Conservation (phyloP, 2,329 filamentous ascomycete species). For the Colletotrichum chlorophyti region DNA sequence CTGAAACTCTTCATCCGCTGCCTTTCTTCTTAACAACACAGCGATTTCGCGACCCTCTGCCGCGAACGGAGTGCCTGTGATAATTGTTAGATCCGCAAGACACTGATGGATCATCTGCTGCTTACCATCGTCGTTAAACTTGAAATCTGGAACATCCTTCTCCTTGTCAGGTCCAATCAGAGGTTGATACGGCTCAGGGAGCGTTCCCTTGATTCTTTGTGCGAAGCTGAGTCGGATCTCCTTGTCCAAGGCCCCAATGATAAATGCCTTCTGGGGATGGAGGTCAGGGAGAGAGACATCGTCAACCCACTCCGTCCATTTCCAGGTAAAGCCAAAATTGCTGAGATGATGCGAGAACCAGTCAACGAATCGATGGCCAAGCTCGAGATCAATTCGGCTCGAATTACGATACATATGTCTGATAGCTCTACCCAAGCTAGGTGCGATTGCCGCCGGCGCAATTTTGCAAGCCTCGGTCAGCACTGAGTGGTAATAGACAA, state of each 20-base stretch:
- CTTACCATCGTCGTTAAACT: constrained; percentile 79
- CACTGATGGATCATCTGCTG: constrained; percentile 33
- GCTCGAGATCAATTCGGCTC: constrained; percentile 84
- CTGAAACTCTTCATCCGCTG: constrained; percentile 85
- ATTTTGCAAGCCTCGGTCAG: constrained; percentile 96
- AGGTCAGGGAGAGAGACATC: constrained; percentile 79
- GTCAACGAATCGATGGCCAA: constrained; percentile 87
- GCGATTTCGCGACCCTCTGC: constrained; percentile 85
- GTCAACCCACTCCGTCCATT: constrained; percentile 96
- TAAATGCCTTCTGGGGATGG: constrained; percentile 92
- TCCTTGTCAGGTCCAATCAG: constrained; percentile 89
- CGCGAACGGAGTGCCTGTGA: constrained; percentile 77
- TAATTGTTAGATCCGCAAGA: constrained; percentile 30
- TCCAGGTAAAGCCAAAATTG: constrained; percentile 99
- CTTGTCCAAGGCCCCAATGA: constrained; percentile 89
- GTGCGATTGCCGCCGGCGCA: constrained; percentile 93
- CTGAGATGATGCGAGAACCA: constrained; percentile 98
- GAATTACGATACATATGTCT: constrained; percentile 86
- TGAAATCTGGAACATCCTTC: constrained; percentile 95
- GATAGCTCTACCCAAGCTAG: constrained; percentile 91
- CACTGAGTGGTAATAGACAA: constrained; percentile 95
- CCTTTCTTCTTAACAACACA: constrained; percentile 81
- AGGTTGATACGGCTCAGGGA: constrained; percentile 81
- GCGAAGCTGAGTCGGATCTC: constrained; percentile 97
- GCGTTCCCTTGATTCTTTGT: constrained; percentile 91